Conservation (phyloP, 441 rosid genomes). For the Hura crepitans region DNA sequence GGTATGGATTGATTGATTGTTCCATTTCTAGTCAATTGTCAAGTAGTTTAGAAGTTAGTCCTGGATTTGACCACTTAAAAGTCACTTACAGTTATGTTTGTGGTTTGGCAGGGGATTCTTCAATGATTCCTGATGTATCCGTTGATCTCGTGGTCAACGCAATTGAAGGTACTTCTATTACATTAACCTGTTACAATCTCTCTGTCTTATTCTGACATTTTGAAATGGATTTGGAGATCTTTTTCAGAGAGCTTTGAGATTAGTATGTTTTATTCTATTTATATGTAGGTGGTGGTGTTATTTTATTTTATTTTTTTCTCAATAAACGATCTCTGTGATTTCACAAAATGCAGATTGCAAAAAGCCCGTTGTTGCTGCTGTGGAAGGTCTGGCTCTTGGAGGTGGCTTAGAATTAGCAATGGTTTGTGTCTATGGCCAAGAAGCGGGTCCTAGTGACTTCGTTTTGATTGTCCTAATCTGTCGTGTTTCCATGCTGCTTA, state of each 20-base stretch:
- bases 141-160: constrained; percentile 66
- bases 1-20: constrained; percentile 43
- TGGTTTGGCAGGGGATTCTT: constrained; percentile 58
- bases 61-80: neutral
- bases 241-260: neutral
- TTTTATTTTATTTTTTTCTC: neutral
- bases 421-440: constrained; percentile 43
- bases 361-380: constrained; percentile 95
- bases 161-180: constrained; percentile 64
- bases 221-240: neutral
- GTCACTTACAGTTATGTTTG: neutral
- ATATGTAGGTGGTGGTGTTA: neutral
- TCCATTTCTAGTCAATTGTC: neutral
- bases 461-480: neutral
- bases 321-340: constrained; percentile 16
- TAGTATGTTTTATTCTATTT: neutral
- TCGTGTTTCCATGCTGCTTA: constrained; percentile 10
- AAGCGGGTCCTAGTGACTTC: neutral
- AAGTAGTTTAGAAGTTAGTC: neutral
- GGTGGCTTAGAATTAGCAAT: constrained; percentile 92
- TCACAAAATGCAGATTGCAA: constrained; percentile 47
- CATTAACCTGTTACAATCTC: constrained; percentile 8
- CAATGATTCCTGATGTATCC: constrained; percentile 73
- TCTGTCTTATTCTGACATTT: neutral
- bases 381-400: constrained; percentile 95